A percentile compares a stretch with the other conserved stretches of the same genome.
Evolutionary conservation across 306 rosid species (phyloP).

Genomic region (Gillenia trifoliata): DNA sequence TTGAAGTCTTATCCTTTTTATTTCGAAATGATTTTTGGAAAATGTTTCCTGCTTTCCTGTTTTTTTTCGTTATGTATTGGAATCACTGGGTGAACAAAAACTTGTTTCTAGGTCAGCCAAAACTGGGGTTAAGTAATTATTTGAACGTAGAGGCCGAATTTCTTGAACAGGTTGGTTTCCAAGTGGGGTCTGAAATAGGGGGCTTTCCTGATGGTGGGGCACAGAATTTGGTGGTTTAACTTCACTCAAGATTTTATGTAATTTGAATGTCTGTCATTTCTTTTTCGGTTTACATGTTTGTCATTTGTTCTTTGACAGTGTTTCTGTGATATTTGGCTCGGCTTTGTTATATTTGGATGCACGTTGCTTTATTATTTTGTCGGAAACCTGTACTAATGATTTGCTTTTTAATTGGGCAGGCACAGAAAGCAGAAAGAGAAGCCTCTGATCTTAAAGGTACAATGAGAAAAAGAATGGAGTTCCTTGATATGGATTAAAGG

Average conservation of each 20-base stretch:
- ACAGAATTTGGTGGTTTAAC: neutral
- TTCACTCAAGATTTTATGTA: neutral
- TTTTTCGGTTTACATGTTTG: too few relatives aligned
- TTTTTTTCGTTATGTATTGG: neutral
- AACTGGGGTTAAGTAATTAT: neutral
- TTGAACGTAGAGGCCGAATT: neutral
- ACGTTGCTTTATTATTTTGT: neutral
- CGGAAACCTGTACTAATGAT: neutral
- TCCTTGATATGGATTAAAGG: conserved; percentile 72
- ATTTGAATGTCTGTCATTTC: neutral
- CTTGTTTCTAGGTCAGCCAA: neutral
- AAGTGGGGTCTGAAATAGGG: neutral
- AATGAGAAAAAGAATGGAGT: conserved; percentile 90
- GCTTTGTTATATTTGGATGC: neutral
- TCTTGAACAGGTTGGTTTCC: neutral
- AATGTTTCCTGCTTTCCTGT: neutral
- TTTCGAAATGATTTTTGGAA: neutral
- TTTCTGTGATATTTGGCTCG: neutral
- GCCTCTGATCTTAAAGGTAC: conserved; percentile 89
- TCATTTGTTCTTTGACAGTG: neutral
- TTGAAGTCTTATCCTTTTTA: neutral
- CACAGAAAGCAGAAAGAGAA: conserved; percentile 87
- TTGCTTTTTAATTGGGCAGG: conserved; percentile 38
- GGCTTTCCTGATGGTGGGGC: neutral
- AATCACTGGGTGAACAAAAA: neutral